A percentile compares a stretch with the other conserved stretches of the same genome.
These are phyloP conservation scores for Fusarium chaquense DNA, from an alignment of 2,329 filamentous ascomycete species.

Conservation along the genomic window DNA sequence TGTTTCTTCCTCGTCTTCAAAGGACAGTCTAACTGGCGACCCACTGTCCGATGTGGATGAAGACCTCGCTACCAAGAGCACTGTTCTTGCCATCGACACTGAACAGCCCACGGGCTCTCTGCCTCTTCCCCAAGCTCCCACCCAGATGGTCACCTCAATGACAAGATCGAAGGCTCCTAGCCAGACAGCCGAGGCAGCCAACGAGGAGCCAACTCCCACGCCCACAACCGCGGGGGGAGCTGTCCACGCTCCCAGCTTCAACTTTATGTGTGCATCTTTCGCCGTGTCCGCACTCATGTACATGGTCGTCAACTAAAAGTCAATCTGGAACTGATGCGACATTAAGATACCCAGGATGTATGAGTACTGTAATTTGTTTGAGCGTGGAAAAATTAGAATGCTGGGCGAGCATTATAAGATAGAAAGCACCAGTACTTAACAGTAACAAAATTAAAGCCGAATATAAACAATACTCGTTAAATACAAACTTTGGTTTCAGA, in stretches of 20 bases:
- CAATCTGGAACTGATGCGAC: neutral
- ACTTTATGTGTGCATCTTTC: slow-evolving; percentile 34
- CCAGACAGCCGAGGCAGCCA: slow-evolving; percentile 8
- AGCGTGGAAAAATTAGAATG: slow-evolving; percentile 12
- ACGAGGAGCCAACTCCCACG: slow-evolving; percentile 20
- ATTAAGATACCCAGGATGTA: neutral
- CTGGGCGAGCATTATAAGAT: slow-evolving; percentile 17
- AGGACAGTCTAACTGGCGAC: slow-evolving; percentile 18
- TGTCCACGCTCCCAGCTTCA: slow-evolving; percentile 26
- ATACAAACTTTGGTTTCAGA: neutral
- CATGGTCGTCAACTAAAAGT: slow-evolving; percentile 31
- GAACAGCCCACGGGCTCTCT: slow-evolving; percentile 37
- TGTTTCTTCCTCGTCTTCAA: slow-evolving; percentile 7
- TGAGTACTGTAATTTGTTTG: slow-evolving; percentile 16
- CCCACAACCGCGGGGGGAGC: slow-evolving; percentile 29
- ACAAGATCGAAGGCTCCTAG: slow-evolving; percentile 17
- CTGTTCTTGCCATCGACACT: slow-evolving; percentile 39
- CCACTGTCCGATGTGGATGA: slow-evolving; percentile 33
- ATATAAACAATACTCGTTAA: slow-evolving; percentile 13
- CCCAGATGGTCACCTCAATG: slow-evolving; percentile 25
- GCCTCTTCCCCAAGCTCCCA: slow-evolving; percentile 29
- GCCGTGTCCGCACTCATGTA: slow-evolving; percentile 37
- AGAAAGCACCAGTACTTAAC: slow-evolving; percentile 16
- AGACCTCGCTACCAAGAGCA: slow-evolving; percentile 38
- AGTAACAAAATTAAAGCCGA: neutral